These are phyloP conservation scores for Eucalyptus pauciflora DNA, from an alignment of 345 rosid genomes.

Conservation along the genomic window DNA sequence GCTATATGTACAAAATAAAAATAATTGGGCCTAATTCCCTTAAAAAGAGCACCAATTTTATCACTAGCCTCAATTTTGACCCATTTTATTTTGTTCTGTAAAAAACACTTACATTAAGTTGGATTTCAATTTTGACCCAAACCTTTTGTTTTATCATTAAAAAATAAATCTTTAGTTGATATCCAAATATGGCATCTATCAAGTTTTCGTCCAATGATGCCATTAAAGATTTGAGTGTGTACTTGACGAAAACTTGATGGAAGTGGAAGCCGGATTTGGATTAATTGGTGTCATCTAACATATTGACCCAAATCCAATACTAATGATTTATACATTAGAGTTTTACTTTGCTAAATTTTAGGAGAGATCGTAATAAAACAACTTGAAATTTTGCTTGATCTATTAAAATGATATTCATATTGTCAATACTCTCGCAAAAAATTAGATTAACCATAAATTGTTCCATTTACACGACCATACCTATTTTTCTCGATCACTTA, in stretches of 20 bases:
- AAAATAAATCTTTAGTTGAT: background rate
- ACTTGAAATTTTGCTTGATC: background rate
- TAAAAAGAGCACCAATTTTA: background rate
- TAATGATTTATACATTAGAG: background rate
- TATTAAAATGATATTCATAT: background rate
- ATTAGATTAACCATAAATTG: background rate
- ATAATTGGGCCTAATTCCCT: background rate
- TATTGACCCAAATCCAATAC: background rate
- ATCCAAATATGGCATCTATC: background rate
- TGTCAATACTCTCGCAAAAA: rapidly evolving
- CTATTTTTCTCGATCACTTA: background rate
- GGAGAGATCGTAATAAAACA: rapidly evolving
- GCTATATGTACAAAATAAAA: background rate
- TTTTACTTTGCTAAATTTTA: background rate
- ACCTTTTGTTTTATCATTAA: background rate
- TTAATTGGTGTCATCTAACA: background rate
- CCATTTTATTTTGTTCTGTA: background rate
- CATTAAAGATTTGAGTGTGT: rapidly evolving
- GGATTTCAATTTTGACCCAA: background rate
- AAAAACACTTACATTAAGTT: background rate
- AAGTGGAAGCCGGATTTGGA: rapidly evolving
- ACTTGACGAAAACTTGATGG: rapidly evolving
- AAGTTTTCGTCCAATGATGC: background rate
- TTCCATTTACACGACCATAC: background rate
- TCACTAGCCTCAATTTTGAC: background rate